Evolutionary conservation across 2,329 filamentous ascomycete genomes (phyloP).

Genomic region (Ophiocordyceps polyrhachis-furcata): DNA sequence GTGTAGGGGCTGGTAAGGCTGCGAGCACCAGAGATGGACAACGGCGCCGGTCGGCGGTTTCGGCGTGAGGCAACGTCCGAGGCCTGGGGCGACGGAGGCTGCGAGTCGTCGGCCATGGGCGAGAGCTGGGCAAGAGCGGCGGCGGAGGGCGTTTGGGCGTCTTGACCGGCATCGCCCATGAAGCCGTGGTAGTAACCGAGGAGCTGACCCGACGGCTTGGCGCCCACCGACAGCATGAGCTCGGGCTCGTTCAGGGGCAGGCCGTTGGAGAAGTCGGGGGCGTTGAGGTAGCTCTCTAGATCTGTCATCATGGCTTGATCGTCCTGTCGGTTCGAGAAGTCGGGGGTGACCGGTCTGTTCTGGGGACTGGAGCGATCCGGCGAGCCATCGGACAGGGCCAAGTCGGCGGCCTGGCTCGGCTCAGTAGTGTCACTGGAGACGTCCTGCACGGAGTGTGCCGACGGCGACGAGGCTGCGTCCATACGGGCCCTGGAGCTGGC

Average conservation of each 20-base stretch:
- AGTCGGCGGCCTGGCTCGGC: slow-evolving; percentile 9
- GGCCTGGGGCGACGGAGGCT: slow-evolving; percentile 28
- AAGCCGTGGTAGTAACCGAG: slow-evolving; percentile 2
- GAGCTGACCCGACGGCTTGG: slow-evolving; percentile 3
- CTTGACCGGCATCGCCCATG: not conserved
- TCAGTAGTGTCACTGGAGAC: slow-evolving; percentile 10
- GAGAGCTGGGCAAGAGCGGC: slow-evolving; percentile 1
- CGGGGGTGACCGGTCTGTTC: not conserved
- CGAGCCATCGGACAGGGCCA: slow-evolving; percentile 3
- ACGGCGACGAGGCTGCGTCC: slow-evolving; percentile 5
- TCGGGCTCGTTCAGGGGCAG: slow-evolving; percentile 2
- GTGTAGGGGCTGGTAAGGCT: slow-evolving; percentile 19
- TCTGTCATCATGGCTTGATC: not conserved
- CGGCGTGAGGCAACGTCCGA: slow-evolving; percentile 36
- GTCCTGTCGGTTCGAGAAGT: slow-evolving; percentile 1
- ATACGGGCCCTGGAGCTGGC: slow-evolving; percentile 5
- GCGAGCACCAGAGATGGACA: slow-evolving; percentile 26
- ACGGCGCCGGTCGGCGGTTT: slow-evolving; percentile 23
- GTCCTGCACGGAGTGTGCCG: slow-evolving; percentile 5
- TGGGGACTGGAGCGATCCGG: slow-evolving; percentile 4
- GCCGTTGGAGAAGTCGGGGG: slow-evolving; percentile 1
- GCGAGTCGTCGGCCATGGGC: slow-evolving; percentile 5
- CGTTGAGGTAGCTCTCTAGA: slow-evolving; percentile 5
- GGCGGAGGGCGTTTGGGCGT: not conserved
- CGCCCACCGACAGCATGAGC: slow-evolving; percentile 2